Conservation (phyloP, 1,284 basidiomycete species). For the Apiotrichum sp. region DNA sequence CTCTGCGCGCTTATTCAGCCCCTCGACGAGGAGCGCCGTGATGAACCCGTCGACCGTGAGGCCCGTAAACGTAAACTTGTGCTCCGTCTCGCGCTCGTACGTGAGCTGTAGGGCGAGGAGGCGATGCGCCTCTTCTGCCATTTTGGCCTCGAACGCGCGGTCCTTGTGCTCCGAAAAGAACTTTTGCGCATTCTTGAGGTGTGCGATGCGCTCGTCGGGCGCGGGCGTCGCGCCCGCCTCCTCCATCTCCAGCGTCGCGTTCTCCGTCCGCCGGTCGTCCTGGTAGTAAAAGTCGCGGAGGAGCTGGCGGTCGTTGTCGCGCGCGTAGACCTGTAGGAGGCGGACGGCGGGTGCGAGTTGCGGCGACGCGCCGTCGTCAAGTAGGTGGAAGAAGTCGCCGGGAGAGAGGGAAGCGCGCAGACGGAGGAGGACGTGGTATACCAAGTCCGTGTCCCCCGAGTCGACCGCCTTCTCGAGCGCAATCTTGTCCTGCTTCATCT, state of each 20-base stretch:
- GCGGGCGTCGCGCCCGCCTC: conserved; percentile 67
- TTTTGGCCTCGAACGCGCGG: conserved; percentile 81
- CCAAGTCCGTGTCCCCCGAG: conserved; percentile 91
- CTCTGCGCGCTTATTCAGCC: conserved; percentile 77
- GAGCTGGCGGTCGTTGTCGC: conserved; percentile 84
- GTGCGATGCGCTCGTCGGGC: conserved; percentile 60
- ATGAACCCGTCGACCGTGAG: conserved; percentile 79
- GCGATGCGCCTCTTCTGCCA: conserved; percentile 78
- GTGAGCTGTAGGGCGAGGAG: conserved; percentile 75
- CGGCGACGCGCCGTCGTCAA: conserved; percentile 74
- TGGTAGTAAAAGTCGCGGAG: conserved; percentile 96
- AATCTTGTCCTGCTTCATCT: conserved; percentile 88
- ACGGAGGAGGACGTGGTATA: conserved; percentile 83
- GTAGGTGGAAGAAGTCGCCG: conserved; percentile 88
- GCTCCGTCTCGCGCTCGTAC: conserved; percentile 76
- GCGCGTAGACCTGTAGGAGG: conserved; percentile 79
- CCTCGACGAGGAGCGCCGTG: conserved; percentile 64
- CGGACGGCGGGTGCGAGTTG: conserved; percentile 64
- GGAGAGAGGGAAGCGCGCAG: conserved; percentile 74
- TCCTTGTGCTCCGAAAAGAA: conserved; percentile 94
- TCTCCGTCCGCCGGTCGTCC: conserved; percentile 89
- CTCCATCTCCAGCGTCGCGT: conserved; percentile 74
- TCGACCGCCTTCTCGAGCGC: conserved; percentile 87
- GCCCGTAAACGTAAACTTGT: conserved; percentile 69
- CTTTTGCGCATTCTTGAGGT: conserved; percentile 77